These are phyloP conservation scores for Russula virescens DNA, from an alignment of 768 basidiomycete genomes.

Conservation along the genomic window DNA sequence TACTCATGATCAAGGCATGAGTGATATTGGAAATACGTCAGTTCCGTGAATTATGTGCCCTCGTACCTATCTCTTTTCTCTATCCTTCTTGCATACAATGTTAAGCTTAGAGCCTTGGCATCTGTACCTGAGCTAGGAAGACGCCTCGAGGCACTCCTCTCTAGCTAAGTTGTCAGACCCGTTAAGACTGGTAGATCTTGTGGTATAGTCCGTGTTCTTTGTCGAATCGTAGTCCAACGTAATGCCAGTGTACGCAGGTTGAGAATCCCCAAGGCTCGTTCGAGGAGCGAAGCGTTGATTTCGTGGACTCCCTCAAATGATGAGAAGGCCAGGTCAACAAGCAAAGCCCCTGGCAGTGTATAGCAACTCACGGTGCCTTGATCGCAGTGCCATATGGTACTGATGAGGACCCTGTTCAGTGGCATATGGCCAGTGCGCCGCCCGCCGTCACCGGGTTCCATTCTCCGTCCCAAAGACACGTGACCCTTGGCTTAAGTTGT, in stretches of 20 bases:
- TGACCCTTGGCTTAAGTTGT: no score
- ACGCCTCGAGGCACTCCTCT: neutral
- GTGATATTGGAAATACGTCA: neutral
- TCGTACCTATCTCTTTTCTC: neutral
- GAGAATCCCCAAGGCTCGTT: neutral
- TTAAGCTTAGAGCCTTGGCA: neutral
- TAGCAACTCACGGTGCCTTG: neutral
- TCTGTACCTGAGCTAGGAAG: neutral
- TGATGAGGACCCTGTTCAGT: neutral
- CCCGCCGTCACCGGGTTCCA: neutral
- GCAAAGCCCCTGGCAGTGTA: neutral
- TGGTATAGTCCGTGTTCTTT: neutral
- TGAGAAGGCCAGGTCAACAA: neutral
- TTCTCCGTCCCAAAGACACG: no score
- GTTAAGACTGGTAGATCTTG: neutral
- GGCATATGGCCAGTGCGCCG: neutral
- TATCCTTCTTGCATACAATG: neutral
- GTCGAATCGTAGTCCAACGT: neutral
- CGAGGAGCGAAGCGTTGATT: neutral
- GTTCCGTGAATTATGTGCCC: neutral
- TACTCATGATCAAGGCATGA: neutral
- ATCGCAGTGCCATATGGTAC: neutral
- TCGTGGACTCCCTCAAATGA: neutral
- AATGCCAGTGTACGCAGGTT: neutral
- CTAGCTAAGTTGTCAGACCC: neutral